Evolutionary conservation across 2,329 filamentous ascomycete genomes (phyloP), one percentile per base, ranked within the genome.

Genomic region (Botrytis byssoidea): DNA sequence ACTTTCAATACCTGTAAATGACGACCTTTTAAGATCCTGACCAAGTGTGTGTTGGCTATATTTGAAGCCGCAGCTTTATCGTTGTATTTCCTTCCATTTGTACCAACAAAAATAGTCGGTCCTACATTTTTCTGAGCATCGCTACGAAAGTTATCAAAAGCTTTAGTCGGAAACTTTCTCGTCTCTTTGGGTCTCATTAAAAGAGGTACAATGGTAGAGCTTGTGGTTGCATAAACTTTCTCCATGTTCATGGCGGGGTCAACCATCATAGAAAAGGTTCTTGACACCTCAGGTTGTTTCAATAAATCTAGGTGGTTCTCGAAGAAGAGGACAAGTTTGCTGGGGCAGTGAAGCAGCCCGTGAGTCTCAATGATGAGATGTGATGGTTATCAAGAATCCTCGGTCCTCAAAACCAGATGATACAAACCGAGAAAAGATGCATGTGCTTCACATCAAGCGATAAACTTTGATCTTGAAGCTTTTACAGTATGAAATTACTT

Each of bases 21-120:
- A 59, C 94, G 87, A 46, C 91, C 91, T 83, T 96, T 96, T 78
- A 97, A 84, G 82, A 89, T 91, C 80, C 94, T 87, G 65, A 92
- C 89, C 68, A 98, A 86, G 9, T 91, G 89, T 64, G 93, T 91
- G 76, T 91, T 87, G 16, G 93, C 92, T 1, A 93, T 95, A 72
- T 86, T 86, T 37, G 84, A 83, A 0, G 86, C 87, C 0, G 88
- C 89, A 64, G 82, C 83, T 81, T 94, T 91, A 77, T 93, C 83
- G 79, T 93, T 87, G 81, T 87, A 90, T n/a, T 84, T 83, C n/a
- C 78, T 74, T 14, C 80, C 79, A 77, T 79, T 66, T 29, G 76
- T 74, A n/a, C 76, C 77, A 6, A 77, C 55, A 7, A 70, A 60
- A 10, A 68, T 32, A 1, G 78, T 71, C 29, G 74, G 70, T n/a